phyloP scores from a whole-genome alignment of 2,329 filamentous ascomycete species.

The Colletotrichum karsti region DNA sequence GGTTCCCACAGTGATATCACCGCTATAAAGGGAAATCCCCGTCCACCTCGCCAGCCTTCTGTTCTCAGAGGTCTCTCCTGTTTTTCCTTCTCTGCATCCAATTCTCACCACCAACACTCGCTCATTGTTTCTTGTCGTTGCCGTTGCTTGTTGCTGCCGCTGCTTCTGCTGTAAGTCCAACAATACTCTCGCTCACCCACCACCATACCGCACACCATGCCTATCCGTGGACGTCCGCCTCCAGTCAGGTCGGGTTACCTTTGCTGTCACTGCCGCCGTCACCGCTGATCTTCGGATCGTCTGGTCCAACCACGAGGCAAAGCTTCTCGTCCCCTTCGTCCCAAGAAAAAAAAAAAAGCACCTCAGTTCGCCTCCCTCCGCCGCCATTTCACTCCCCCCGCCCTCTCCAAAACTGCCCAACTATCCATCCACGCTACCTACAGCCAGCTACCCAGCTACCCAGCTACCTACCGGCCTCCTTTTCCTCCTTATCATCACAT shows the following conservation, averaged over 20 bases:
- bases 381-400: background rate
- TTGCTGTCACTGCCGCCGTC: background rate
- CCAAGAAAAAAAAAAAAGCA: background rate
- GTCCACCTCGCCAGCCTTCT: background rate
- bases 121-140: conserved; percentile 10
- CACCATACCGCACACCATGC: no score
- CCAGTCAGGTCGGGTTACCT: no score
- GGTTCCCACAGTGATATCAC: conserved; percentile 31
- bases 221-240: no score
- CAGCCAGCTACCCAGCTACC: no score
- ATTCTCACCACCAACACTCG: conserved; percentile 10
- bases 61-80: background rate
- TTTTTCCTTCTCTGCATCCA: background rate
- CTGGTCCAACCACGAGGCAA: conserved; percentile 2
- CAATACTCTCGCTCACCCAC: no score
- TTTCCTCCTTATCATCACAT: conserved; percentile 2
- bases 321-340: background rate
- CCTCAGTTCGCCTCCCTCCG: conserved; percentile 7
- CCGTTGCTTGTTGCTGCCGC: conserved; percentile 5
- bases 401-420: no score
- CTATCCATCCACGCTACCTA: no score
- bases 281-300: conserved; percentile 18
- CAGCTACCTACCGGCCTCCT: no score
- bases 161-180: conserved; percentile 18
- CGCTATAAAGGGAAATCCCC: conserved; percentile 29